A percentile compares a stretch with the other conserved stretches of the same genome.
phyloP scores from a whole-genome alignment of 345 rosid species.

The Eucalyptus guilfoylei region DNA sequence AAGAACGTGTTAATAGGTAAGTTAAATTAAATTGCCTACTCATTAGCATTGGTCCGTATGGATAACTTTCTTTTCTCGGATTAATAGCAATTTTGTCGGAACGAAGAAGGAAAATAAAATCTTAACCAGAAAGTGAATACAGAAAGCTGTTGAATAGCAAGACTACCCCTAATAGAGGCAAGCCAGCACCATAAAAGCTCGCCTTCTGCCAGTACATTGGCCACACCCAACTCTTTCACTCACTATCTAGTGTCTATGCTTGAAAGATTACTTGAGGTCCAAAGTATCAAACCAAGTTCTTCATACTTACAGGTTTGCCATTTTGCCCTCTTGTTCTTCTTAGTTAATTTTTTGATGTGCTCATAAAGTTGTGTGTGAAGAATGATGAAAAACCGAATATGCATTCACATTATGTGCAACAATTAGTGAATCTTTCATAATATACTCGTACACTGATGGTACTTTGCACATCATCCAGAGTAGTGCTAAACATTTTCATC shows the following conservation, averaged over 20 bases:
- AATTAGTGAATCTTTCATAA: not conserved
- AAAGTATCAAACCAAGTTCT: too few species aligned
- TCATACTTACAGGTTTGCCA: too few species aligned
- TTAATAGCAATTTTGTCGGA: not conserved
- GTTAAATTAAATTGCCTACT: too few species aligned
- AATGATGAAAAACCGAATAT: not conserved
- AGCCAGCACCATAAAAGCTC: not conserved
- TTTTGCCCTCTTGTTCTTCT: not conserved
- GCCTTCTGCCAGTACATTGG: not conserved
- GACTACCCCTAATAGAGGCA: not conserved
- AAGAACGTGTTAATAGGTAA: too few species aligned
- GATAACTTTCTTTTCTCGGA: not conserved
- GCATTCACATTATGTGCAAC: not conserved
- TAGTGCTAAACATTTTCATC: not conserved
- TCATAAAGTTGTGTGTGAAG: not conserved
- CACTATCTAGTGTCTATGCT: not conserved
- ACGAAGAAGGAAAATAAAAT: not conserved
- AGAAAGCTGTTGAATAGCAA: not conserved
- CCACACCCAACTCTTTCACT: not conserved
- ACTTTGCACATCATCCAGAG: not conserved
- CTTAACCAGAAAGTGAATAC: not conserved
- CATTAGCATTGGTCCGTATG: not conserved
- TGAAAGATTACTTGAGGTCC: too few species aligned
- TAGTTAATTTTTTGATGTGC: too few species aligned
- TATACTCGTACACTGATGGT: not conserved